Base-by-base conservation (phyloP, 2,329 filamentous ascomycete genomes). In the Dothiorella sarmentorum region DNA sequence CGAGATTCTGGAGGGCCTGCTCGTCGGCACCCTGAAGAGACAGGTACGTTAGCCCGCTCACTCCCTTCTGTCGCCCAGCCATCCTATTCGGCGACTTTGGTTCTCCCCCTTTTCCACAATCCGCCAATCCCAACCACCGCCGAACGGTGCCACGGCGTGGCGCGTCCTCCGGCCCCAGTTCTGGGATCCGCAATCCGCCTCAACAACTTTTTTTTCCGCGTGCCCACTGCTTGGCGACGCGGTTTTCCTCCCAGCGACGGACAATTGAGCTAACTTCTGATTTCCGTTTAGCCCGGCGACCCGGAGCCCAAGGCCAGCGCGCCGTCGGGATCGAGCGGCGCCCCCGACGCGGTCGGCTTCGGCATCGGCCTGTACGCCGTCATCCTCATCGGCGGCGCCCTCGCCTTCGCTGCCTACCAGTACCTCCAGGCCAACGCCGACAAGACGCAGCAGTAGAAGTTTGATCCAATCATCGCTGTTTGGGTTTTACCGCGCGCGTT, bases 351-450 rank as follows among this genome's bases (percentile, higher is more conserved):
- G 49, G 75, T 82, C 56, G 83, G 87, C 65, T 67, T 91, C 61
- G 90, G 91, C 69, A 79, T 95, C 65, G 89, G 87, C 61, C 80
- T 95, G 67, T 97, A 97, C 78, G 89, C 86, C 61, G 67, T 96
- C 66, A 75, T 97, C 68, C 80, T 96, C 66, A 72, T 93, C 65
- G 91, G 91, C 67, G 92, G 87, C 65, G 80, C 85, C 49, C 74
- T 85, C 62, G 91, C 90, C 63, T 97, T 90, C 78, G 83, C 83
- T 67, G 89, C 83, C 68, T 97, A 93, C 82, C 87, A 92, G 76
- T 96, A 94, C 80, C 75, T 95, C 67, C 86, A 93, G 80, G 77
- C 81, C 22, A 61, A 61, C 40, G 51, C 57, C 24, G 57, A 59
- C 22, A 37, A 59, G 57, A 27, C 35, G 15, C 38, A 45, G 57